These are phyloP conservation scores for Cardamine occulta DNA, from an alignment of 345 rosid species.

Conservation along the genomic window DNA sequence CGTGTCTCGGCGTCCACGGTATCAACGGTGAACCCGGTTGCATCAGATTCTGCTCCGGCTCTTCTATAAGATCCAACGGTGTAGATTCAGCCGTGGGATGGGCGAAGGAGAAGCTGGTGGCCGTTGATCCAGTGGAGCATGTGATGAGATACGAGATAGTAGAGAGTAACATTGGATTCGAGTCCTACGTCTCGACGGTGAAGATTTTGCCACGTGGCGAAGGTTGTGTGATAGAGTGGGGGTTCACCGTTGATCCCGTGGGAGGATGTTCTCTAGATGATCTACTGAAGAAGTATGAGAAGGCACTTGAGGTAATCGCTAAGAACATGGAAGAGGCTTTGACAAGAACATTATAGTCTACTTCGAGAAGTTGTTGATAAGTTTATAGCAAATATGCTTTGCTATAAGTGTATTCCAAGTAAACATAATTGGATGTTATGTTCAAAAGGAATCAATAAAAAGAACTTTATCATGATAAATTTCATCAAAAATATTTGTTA, in stretches of 20 bases:
- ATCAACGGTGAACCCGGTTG: conserved; percentile 65
- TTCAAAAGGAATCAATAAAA: no score
- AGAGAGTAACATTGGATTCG: conserved; percentile 62
- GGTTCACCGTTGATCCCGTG: conserved; percentile 59
- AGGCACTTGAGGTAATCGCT: conserved; percentile 25
- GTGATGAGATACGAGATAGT: conserved; percentile 56
- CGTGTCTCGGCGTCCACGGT: conserved; percentile 58
- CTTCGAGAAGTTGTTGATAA: background rate
- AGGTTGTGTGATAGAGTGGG: conserved; percentile 71
- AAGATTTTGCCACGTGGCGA: conserved; percentile 39
- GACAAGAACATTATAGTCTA: background rate
- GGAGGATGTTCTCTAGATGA: conserved; percentile 51
- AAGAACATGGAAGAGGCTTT: conserved; percentile 42
- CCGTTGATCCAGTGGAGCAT: conserved; percentile 48
- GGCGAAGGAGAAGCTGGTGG: conserved; percentile 57
- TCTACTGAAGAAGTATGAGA: conserved; percentile 42
- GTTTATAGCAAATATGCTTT: background rate
- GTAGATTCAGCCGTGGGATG: conserved; percentile 37
- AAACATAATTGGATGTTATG: background rate
- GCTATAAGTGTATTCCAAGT: background rate
- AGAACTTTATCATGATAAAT: no score
- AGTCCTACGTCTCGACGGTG: conserved; percentile 57
- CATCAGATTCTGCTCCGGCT: conserved; percentile 54
- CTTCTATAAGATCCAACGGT: conserved; percentile 45
- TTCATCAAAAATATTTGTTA: no score